Base-by-base conservation (phyloP, 345 rosid species). In the Salix viminalis region DNA sequence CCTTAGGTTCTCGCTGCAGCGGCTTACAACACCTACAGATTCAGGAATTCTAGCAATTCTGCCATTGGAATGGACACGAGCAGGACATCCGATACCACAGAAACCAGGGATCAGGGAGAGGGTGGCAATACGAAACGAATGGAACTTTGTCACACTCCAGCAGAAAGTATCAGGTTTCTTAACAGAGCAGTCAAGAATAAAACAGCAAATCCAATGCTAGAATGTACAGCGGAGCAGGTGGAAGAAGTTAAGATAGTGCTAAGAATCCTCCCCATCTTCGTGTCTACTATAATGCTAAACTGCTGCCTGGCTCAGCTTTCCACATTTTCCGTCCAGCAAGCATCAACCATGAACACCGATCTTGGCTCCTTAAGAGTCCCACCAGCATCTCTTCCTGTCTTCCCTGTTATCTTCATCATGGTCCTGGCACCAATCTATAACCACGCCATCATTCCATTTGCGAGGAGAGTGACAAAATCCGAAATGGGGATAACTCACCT, bases 291-390 rank as follows among this genome's bases (percentile, higher is more conserved):
- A 78, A 90, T 92, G 91, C 85, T 95, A 36, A 92, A 92, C 77
- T 87, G 97, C 74, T 95, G 99, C 82, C 91, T 95, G n/a, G 96
- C 97, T 80, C 97, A 95, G 79, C 99, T 95, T 75, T 92, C 95
- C 0, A 92, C 97, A 28, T 95, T 95, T 70, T 95, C 97, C 1
- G 90, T 92, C 74, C 97, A 95, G 66, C 97, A 95, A 88, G 94
- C 97, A 64, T 87, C 97, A 54, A 92, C 96, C 16, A 92, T 92
- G 97, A 82, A 92, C 73, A 92, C 97, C n/a, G 86, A 79, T 75
- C 80, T 92, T 11, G 95, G 94, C 34, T 86, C 90, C 69, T 75
- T 91, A 11, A 84, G 72, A 62, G 89, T 95, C 67, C 94, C 99
- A 60, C 97, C 99, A 0, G 97, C 99, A 13, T 92, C 99, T 21